phyloP scores from a whole-genome alignment of 2,329 filamentous ascomycete genomes.

The Aureobasidium musti region DNA sequence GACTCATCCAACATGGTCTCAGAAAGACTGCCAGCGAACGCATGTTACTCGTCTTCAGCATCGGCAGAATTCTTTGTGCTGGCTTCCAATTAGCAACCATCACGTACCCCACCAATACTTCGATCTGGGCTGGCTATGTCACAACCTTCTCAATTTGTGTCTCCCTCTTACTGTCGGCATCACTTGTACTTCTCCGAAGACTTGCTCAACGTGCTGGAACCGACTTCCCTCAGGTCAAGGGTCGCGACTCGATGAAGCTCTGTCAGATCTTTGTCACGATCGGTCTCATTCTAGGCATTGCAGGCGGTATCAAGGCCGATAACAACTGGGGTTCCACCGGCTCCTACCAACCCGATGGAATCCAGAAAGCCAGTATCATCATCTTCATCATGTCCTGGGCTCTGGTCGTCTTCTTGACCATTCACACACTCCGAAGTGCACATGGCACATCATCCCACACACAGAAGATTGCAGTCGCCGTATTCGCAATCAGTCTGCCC shows the following conservation, averaged over 20 bases:
- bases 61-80: slow-evolving; percentile 37
- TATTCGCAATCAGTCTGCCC: slow-evolving; percentile 36
- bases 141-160: slow-evolving; percentile 37
- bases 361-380: slow-evolving; percentile 33
- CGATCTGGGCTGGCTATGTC: slow-evolving; percentile 33
- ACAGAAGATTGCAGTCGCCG: slow-evolving; percentile 33
- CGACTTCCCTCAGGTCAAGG: slow-evolving; percentile 20
- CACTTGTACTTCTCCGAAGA: slow-evolving; percentile 36
- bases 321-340: slow-evolving; percentile 29
- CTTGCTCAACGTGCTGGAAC: slow-evolving; percentile 32
- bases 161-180: slow-evolving; percentile 36
- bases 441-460: slow-evolving; percentile 16
- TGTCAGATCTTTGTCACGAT: slow-evolving; percentile 35
- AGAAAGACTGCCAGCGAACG: slow-evolving; percentile 34
- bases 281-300: slow-evolving; percentile 36
- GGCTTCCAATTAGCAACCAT: slow-evolving; percentile 36
- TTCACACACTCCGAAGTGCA: slow-evolving; percentile 28
- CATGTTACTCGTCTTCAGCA: slow-evolving; percentile 35
- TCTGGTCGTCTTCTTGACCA: slow-evolving; percentile 32
- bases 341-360: slow-evolving; percentile 32
- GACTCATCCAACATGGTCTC: slow-evolving; percentile 36
- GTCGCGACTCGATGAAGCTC: slow-evolving; percentile 31
- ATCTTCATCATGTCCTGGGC: slow-evolving; percentile 29
- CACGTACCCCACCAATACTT: slow-evolving; percentile 31
- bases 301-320: slow-evolving; percentile 34